Base-by-base conservation (phyloP, 768 basidiomycete genomes). In the Amanita exitialis region DNA sequence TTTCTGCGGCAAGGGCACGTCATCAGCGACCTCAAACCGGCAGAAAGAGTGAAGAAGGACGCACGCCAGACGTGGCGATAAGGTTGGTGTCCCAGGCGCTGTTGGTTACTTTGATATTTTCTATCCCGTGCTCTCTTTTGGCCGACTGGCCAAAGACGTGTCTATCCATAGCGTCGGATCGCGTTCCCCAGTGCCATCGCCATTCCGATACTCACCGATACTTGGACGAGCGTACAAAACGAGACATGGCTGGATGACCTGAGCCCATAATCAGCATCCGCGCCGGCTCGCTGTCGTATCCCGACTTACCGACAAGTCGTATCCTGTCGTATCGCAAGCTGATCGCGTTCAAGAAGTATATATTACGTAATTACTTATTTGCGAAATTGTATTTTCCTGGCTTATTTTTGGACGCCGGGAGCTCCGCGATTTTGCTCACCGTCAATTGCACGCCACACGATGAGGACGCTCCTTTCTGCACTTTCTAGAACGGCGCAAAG, bases 51-150 rank as follows among this genome's bases (percentile, higher is more conserved):
- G n/a, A 91, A 88, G 39, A 76, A 2, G 6, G 2, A 47, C 45
- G 30, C 30, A 47, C 45, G 28, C 15, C 83, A 56, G 90, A 92
- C 9, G 90, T 88, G 54, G 87, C 76, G 56, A 96, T 73, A 54
- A 97, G 69, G 64, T 97, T 95, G 39, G 95, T 97, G 65, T 98
- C 95, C 92, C 91, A 97, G 7, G 95, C 93, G 57, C 82, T 90
- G 66, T 80, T 84, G 44, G 89, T 85, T 15, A 91, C 76, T 65
- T 92, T 92, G 57, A 91, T 71, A 56, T 91, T 93, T 63, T 92
- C 89, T 54, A 83, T 66, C 18, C 78, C 70, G 57, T 87, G 74
- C 64, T 91, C 88, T 63, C 89, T 91, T 74, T 93, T 95, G 32
- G 84, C 77, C 56, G 81, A 67, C 58, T 92, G 88, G 28, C 90